These are phyloP conservation scores for Tagetes erecta DNA, from an alignment of 129 eudicot species.

Conservation along the genomic window DNA sequence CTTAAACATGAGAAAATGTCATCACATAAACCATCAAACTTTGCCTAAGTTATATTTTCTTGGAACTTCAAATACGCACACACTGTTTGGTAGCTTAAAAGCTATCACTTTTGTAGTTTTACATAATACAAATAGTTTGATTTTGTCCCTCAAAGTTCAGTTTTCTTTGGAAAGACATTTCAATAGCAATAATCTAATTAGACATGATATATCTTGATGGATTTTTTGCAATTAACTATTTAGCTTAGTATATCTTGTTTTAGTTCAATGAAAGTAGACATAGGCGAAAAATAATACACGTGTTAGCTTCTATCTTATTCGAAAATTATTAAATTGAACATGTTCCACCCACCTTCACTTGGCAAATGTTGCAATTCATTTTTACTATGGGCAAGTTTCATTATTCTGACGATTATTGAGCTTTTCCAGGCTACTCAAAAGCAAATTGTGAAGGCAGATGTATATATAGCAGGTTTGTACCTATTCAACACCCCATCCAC, in stretches of 20 bases:
- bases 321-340: neutral
- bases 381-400: slow-evolving; percentile 1
- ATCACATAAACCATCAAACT: slow-evolving; percentile 12
- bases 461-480: slow-evolving; percentile 85
- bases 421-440: slow-evolving; percentile 86
- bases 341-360: slow-evolving; percentile 9
- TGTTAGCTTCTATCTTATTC: neutral
- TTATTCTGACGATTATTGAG: slow-evolving; percentile 13
- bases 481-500: neutral
- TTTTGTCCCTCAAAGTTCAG: neutral
- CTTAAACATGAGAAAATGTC: neutral
- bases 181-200: slow-evolving; percentile 8
- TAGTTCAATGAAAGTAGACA: neutral
- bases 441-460: slow-evolving; percentile 94
- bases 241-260: slow-evolving; percentile 15
- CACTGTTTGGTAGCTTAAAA: neutral
- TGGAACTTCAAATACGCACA: neutral
- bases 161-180: slow-evolving; percentile 13
- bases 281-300: neutral
- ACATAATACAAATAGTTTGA: slow-evolving; percentile 1
- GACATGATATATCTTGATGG: neutral
- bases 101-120: neutral
- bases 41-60: neutral
- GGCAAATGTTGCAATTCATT: neutral
- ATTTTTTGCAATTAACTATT: neutral